These are phyloP conservation scores for Pholiota molesta DNA, from an alignment of 768 basidiomycete species.

Conservation along the genomic window DNA sequence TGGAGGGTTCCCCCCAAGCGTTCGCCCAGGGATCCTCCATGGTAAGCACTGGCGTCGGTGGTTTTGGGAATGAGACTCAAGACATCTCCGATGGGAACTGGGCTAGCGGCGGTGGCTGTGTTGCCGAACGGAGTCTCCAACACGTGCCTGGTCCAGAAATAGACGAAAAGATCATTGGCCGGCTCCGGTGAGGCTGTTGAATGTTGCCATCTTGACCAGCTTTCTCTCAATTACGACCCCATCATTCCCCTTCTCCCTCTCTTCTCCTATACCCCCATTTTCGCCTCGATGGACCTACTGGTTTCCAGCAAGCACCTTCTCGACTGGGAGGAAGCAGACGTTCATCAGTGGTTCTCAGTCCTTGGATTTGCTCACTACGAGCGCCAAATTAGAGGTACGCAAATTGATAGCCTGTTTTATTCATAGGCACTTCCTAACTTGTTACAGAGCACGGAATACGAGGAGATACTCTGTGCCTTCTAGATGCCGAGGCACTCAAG, in stretches of 20 bases:
- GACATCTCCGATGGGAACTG: background rate
- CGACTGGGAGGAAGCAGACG: slow-evolving; percentile 77
- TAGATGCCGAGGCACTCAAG: slow-evolving; percentile 83
- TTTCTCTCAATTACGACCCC: slow-evolving; percentile 10
- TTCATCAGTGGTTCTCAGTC: slow-evolving; percentile 69
- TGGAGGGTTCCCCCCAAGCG: slow-evolving; percentile 60
- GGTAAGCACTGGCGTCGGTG: slow-evolving; percentile 1
- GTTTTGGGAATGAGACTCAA: slow-evolving; percentile 7
- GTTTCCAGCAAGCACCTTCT: slow-evolving; percentile 37
- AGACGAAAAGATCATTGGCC: slow-evolving; percentile 1
- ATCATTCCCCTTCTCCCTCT: slow-evolving; percentile 12
- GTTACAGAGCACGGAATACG: slow-evolving; percentile 84
- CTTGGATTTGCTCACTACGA: slow-evolving; percentile 88
- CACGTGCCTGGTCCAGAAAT: slow-evolving; percentile 12
- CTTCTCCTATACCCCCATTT: background rate
- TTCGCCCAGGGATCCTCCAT: slow-evolving; percentile 85
- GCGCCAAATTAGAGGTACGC: slow-evolving; percentile 72
- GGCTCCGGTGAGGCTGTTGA: background rate
- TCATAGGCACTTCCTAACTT: slow-evolving; percentile 8
- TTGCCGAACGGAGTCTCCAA: background rate
- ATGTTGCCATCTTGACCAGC: slow-evolving; percentile 13
- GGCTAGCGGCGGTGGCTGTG: background rate
- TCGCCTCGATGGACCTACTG: slow-evolving; percentile 25
- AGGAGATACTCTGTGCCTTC: slow-evolving; percentile 82
- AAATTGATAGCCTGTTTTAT: slow-evolving; percentile 16